phyloP scores from a whole-genome alignment of 495 filamentous ascomycete species.

The Aspergillus affinis region DNA sequence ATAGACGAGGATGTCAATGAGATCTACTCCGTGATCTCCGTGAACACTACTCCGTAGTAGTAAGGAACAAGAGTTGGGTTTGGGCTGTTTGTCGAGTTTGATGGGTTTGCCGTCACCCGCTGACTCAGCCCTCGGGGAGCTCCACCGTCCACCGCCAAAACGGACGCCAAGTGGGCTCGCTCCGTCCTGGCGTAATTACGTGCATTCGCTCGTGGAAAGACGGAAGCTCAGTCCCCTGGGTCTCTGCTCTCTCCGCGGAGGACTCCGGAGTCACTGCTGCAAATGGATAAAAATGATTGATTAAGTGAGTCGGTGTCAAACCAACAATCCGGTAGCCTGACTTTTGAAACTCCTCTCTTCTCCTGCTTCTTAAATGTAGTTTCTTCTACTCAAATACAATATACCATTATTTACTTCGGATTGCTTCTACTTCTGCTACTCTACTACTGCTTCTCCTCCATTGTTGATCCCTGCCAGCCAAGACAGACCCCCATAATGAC shows the following conservation, averaged over 20 bases:
- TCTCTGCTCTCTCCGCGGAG: neutral
- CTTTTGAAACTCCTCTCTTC: neutral
- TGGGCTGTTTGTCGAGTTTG: neutral
- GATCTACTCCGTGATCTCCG: too few relatives aligned
- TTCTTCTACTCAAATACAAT: neutral
- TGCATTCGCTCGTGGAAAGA: neutral
- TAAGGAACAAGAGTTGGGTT: too few relatives aligned
- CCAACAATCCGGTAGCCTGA: neutral
- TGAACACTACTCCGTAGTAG: too few relatives aligned
- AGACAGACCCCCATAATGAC: constrained; percentile 24
- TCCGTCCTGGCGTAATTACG: neutral
- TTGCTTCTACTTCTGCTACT: neutral
- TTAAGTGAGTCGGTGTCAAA: neutral
- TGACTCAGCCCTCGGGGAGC: neutral
- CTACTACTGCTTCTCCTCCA: neutral
- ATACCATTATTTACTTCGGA: neutral
- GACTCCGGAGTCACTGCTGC: neutral
- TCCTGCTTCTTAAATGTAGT: neutral
- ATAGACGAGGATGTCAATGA: neutral
- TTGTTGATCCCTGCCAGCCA: constrained; percentile 14
- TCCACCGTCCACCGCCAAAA: neutral
- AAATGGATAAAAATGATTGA: neutral
- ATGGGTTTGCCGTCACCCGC: neutral
- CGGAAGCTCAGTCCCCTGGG: too few relatives aligned
- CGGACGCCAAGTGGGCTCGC: neutral